Evolutionary conservation across 495 filamentous ascomycete species (phyloP).

Genomic region (Penicillium bovifimosum): DNA sequence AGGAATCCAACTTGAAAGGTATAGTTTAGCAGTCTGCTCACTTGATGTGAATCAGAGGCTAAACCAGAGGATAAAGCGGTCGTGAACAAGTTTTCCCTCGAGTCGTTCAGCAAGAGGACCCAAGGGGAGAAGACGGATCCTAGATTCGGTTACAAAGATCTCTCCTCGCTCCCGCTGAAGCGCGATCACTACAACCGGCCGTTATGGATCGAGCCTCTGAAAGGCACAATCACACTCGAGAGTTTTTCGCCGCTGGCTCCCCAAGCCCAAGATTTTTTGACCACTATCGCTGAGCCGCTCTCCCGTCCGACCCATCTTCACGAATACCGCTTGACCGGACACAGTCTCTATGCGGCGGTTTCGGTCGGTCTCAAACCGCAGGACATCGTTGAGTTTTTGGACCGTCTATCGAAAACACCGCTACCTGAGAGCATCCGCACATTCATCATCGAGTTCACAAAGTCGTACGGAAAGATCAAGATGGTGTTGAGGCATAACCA

Average conservation of each 20-base stretch:
- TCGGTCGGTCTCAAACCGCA: conserved; percentile 80
- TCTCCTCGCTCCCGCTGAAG: conserved; percentile 75
- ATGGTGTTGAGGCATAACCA: conserved; percentile 90
- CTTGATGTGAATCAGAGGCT: conserved; percentile 13
- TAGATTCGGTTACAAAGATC: conserved; percentile 67
- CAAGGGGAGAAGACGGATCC: conserved; percentile 38
- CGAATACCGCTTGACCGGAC: conserved; percentile 85
- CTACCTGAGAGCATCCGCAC: conserved; percentile 70
- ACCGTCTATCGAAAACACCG: conserved; percentile 79
- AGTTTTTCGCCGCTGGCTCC: conserved; percentile 82
- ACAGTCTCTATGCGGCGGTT: conserved; percentile 92
- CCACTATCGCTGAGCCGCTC: conserved; percentile 89
- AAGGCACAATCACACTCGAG: conserved; percentile 87
- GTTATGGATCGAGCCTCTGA: conserved; percentile 82
- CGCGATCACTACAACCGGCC: conserved; percentile 83
- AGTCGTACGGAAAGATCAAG: conserved; percentile 92
- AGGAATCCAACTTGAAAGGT: conserved; percentile 42
- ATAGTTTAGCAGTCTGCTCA: conserved; percentile 47
- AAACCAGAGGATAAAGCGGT: conserved; percentile 40
- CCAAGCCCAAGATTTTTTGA: conserved; percentile 89
- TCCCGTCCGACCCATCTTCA: conserved; percentile 84
- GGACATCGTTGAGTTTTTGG: conserved; percentile 85
- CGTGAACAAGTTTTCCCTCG: conserved; percentile 62
- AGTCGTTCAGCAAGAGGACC: conserved; percentile 40
- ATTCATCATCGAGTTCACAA: conserved; percentile 79